Percentiles rank a stretch among this genome's conserved stretches.
Conservation (phyloP, 306 rosid genomes). For the Rubus idaeus region DNA sequence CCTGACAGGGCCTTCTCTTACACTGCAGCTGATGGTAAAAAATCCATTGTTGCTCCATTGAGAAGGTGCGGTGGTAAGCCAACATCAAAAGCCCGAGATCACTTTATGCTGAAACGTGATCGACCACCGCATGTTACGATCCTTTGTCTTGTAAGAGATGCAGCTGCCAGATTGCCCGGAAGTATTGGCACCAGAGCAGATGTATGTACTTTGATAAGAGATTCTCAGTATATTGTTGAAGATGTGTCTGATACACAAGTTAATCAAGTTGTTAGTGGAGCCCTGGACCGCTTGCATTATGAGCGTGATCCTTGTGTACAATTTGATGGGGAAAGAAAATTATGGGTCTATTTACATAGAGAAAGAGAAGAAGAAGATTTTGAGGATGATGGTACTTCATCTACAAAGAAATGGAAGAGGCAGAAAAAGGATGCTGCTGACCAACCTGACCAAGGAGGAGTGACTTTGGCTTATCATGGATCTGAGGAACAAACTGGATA, state of each 20-base stretch:
- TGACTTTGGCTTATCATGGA: slow-evolving; percentile 68
- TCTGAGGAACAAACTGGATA: slow-evolving; percentile 64
- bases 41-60: slow-evolving; percentile 96
- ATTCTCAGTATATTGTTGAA: slow-evolving; percentile 96
- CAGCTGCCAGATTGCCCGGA: slow-evolving; percentile 98
- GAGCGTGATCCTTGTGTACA: slow-evolving; percentile 99
- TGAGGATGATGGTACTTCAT: slow-evolving; percentile 98
- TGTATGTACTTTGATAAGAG: slow-evolving; percentile 95
- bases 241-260: slow-evolving; percentile 97
- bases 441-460: slow-evolving; percentile 78
- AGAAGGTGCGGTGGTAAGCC: slow-evolving; percentile 99
- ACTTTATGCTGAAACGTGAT: slow-evolving; percentile 97
- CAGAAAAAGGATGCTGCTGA: slow-evolving; percentile 88
- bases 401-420: slow-evolving; percentile 99
- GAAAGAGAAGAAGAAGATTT: slow-evolving; percentile 99
- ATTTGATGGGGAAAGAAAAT: slow-evolving; percentile 91
- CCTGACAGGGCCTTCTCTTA: slow-evolving; percentile 99
- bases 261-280: slow-evolving; percentile 98
- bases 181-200: slow-evolving; percentile 98
- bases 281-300: slow-evolving; percentile 96
- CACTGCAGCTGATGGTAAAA: slow-evolving; percentile 96
- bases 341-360: slow-evolving; percentile 98
- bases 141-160: slow-evolving; percentile 98
- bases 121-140: slow-evolving; percentile 99
- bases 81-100: slow-evolving; percentile 98